Conservation (phyloP, 371 early-diverging fungal species). For the Globomyces sp. region DNA sequence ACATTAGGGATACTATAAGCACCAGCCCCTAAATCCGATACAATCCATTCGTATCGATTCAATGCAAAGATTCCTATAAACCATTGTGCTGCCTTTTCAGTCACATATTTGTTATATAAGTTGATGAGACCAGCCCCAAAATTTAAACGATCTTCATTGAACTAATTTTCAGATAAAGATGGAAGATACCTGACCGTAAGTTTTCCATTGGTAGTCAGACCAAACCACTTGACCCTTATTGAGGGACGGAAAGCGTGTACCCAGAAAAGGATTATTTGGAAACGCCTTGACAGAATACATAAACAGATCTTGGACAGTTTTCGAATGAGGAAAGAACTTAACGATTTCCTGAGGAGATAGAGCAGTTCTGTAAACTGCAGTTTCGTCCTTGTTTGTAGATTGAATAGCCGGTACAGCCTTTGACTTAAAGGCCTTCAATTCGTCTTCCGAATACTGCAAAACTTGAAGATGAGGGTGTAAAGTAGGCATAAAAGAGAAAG, state of each 20-base stretch:
- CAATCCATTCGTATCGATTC: slow-evolving; percentile 65
- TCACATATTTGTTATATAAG: slow-evolving; percentile 27
- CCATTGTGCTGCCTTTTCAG: slow-evolving; percentile 21
- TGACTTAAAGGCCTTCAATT: neutral
- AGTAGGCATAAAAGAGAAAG: too few relatives aligned
- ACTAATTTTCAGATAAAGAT: slow-evolving; percentile 14
- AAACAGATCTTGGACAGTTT: slow-evolving; percentile 43
- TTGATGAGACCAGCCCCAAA: slow-evolving; percentile 44
- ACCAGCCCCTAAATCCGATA: slow-evolving; percentile 44
- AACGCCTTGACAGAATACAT: slow-evolving; percentile 25
- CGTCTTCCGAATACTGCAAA: neutral
- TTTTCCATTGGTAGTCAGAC: slow-evolving; percentile 39
- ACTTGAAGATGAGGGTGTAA: neutral
- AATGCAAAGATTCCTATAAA: slow-evolving; percentile 22
- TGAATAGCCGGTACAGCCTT: slow-evolving; percentile 1
- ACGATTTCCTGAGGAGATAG: slow-evolving; percentile 28
- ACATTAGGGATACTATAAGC: slow-evolving; percentile 43
- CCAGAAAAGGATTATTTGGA: slow-evolving; percentile 36
- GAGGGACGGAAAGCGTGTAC: slow-evolving; percentile 17
- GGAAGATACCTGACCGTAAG: slow-evolving; percentile 37
- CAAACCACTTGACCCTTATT: slow-evolving; percentile 13
- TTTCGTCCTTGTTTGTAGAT: slow-evolving; percentile 4
- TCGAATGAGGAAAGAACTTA: slow-evolving; percentile 28
- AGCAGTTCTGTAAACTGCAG: slow-evolving; percentile 38
- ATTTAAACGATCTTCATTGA: slow-evolving; percentile 23